phyloP scores from a whole-genome alignment of 306 rosid genomes.

The Vachellia collinsii region DNA sequence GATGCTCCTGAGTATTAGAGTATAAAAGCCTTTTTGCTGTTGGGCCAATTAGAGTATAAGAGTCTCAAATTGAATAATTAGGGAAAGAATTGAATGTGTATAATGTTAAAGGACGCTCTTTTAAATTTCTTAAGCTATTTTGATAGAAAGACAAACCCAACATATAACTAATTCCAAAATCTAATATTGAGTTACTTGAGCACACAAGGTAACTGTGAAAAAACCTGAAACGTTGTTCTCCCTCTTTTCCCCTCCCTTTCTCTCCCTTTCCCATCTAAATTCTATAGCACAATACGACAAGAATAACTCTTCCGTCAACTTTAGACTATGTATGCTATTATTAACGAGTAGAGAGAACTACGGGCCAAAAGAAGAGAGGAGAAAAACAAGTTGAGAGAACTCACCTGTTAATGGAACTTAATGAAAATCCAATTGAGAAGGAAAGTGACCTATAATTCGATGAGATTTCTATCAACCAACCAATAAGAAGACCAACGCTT shows the following conservation, averaged over 20 bases:
- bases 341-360: constrained; percentile 21
- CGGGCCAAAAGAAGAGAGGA: too few relatives aligned
- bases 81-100: too few relatives aligned
- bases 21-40: too few relatives aligned
- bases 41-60: too few relatives aligned
- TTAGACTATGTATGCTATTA: background rate
- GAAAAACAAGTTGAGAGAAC: constrained; percentile 2
- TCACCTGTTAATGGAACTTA: constrained; percentile 33
- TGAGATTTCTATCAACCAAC: constrained; percentile 49
- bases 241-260: background rate
- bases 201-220: background rate
- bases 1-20: background rate
- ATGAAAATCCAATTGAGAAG: constrained; percentile 33
- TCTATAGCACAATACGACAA: too few relatives aligned
- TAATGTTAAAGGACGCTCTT: too few relatives aligned
- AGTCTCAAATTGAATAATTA: too few relatives aligned
- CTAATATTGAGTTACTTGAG: background rate
- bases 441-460: constrained; percentile 41
- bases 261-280: background rate
- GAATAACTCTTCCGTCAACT: background rate
- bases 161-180: too few relatives aligned
- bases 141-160: too few relatives aligned
- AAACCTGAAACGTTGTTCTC: background rate
- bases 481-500: constrained; percentile 44
- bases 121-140: too few relatives aligned